Evolutionary conservation across 2,329 filamentous ascomycete genomes (phyloP), one percentile per base, ranked within the genome.

Genomic region (Aspergillus uvarum): DNA sequence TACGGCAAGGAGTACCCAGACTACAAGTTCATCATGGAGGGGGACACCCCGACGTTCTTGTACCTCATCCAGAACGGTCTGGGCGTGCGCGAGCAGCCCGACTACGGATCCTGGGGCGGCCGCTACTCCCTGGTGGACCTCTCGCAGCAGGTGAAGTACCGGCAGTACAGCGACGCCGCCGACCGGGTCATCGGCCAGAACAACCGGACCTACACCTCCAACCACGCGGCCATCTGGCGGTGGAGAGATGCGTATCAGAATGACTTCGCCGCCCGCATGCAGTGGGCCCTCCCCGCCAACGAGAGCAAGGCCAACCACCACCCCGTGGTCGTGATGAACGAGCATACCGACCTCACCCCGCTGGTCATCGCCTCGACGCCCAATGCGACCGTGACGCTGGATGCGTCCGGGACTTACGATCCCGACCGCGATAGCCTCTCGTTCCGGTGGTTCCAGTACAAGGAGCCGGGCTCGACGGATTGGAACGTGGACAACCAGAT

Each of bases 21-120:
- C 62, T 78, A 79, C 48, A 67, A 79, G 4, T 84, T 77, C 64
- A 83, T 84, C 52, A 77, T 80, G 19, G 84, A 87, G 67, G 81
- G 77, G 6, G 78, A 80, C 58, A 79, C 77, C 1, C 77, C 76
- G 0, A 75, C 76, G 0, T 78, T 78, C 58, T 63, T 80, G 2
- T 74, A 70, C 35, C 66, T 77, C 8, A 74, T 80, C 24, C 76
- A 76, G 49, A 80, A 79, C 61, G 77, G 78, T 1, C 69, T 80
- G 2, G 70, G 71, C 2, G 66, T 68, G 24, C 72, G 74, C 2
- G 72, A 77, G 42, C 66, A 76, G 38, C 77, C 76, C 1, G 71
- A 76, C 19, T 80, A 73, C 67, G 78, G 77, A 61, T 71, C 56
- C 2, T 80, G 77, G 78, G 78, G 77, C 35, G 78, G 77, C 3